Evolutionary conservation across 495 filamentous ascomycete genomes (phyloP).

Genomic region (Penicillium simplicissimum): DNA sequence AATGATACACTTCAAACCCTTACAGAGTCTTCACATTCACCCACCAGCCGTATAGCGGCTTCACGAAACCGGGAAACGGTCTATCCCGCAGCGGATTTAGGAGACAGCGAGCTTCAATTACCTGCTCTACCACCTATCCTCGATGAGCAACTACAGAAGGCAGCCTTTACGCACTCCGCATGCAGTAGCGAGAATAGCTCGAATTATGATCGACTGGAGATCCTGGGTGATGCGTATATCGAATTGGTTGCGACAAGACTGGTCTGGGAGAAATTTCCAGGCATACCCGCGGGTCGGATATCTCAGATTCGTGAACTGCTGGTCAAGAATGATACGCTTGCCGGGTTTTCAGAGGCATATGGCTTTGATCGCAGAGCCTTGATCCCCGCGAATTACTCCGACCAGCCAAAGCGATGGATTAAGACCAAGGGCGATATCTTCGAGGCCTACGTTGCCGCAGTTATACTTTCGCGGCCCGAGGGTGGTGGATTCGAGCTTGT

Average conservation of each 20-base stretch:
- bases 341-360: slow-evolving; percentile 63
- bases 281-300: slow-evolving; percentile 57
- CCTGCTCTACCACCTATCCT: slow-evolving; percentile 61
- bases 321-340: slow-evolving; percentile 76
- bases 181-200: slow-evolving; percentile 32
- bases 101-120: neutral
- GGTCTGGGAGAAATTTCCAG: slow-evolving; percentile 62
- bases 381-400: slow-evolving; percentile 45
- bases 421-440: slow-evolving; percentile 85
- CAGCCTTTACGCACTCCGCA: slow-evolving; percentile 69
- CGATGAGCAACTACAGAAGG: slow-evolving; percentile 55
- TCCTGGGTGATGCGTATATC: slow-evolving; percentile 74
- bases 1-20: slow-evolving; percentile 17
- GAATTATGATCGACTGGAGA: slow-evolving; percentile 71
- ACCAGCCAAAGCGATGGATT: slow-evolving; percentile 50
- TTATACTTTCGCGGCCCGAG: slow-evolving; percentile 62
- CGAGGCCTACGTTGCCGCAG: slow-evolving; percentile 81
- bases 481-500: slow-evolving; percentile 63
- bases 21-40: neutral
- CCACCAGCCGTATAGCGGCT: neutral
- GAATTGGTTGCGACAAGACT: slow-evolving; percentile 67
- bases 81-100: neutral
- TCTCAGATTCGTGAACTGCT: slow-evolving; percentile 67
- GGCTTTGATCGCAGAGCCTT: slow-evolving; percentile 62
- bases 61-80: neutral